Base-by-base conservation (phyloP, 148 eudicot species). In the Amaranthus cruentus region DNA sequence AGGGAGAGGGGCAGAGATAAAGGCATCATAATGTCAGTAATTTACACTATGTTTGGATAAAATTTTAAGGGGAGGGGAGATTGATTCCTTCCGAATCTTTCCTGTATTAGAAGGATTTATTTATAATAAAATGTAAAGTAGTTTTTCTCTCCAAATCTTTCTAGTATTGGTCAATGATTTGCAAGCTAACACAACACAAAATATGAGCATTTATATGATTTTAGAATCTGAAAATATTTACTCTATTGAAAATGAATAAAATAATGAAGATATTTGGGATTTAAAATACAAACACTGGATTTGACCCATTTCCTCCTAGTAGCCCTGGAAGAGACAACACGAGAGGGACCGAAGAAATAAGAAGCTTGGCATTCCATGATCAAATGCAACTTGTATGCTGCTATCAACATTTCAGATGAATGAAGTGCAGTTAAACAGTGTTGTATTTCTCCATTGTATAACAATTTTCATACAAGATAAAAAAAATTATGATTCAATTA, bases 381-480 rank as follows among this genome's bases (percentile, higher is more conserved):
- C 57, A 28, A 55, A 42, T 47, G 58, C n/a, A 55, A 15, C 64
- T 59, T 61, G 2, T 51, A 4, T 14, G 47, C 63, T 28, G 73
- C 67, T 44, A 55, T 53, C 46, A 69, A 10, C 46, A 57, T 49
- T 72, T 12, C 47, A 4, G 2, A 50, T 8, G 10, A 73, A 54
- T 52, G 55, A 51, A 51, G 21, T 77, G 66, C 50, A 56, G 12
- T 11, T 15, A 49, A 42, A 38, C 55, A 11, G 50, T 42, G 55
- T 61, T 56, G 43, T 38, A 46, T 28, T 3, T 77, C 42, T 58
- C 71, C 38, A 47, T 13, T 13, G 66, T 66, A 64, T 55, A 38
- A 42, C 55, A 66, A 56, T 64, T 5, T 50, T 64, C 8, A 7
- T 42, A 58, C 13, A 70, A 61, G 66, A 75, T 50, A 66, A 52